phyloP scores from a whole-genome alignment of 2,329 filamentous ascomycete species.

The Botryosphaeria dothidea region DNA sequence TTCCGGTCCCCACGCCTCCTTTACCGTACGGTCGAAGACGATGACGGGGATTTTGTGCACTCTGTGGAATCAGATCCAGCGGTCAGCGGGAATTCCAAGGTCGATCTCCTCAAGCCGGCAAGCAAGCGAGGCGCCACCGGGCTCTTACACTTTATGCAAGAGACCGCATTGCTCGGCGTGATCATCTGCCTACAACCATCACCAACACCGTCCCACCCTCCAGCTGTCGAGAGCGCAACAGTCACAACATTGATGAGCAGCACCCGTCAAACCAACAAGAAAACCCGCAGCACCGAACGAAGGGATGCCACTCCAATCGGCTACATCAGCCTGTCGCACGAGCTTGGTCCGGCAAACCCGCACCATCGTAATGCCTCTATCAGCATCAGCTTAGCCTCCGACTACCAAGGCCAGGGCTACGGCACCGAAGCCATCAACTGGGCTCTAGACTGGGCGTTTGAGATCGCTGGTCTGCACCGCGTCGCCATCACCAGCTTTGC shows the following conservation, averaged over 20 bases:
- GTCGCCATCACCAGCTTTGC: conserved; percentile 43
- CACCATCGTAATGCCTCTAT: conserved; percentile 48
- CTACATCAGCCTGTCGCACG: conserved; percentile 7
- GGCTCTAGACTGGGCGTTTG: conserved; percentile 51
- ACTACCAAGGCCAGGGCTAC: conserved; percentile 45
- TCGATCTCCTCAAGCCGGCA: neutral
- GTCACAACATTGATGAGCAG: neutral
- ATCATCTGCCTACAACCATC: conserved; percentile 1
- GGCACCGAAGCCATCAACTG: conserved; percentile 51
- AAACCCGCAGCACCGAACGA: neutral
- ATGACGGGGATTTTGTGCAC: neutral
- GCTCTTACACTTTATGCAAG: neutral
- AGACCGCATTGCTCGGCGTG: neutral
- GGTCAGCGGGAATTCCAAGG: neutral
- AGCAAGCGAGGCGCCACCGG: neutral
- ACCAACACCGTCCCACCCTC: neutral
- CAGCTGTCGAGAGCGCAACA: neutral
- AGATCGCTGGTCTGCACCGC: conserved; percentile 46
- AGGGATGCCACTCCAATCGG: neutral
- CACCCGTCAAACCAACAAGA: neutral
- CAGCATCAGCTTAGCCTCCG: conserved; percentile 38
- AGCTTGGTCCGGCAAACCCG: neutral
- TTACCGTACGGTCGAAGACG: conserved; percentile 3
- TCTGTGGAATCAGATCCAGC: neutral
- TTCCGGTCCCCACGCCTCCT: conserved; percentile 4